phyloP scores from a whole-genome alignment of 2,329 filamentous ascomycete genomes.

The Cytospora piceae region DNA sequence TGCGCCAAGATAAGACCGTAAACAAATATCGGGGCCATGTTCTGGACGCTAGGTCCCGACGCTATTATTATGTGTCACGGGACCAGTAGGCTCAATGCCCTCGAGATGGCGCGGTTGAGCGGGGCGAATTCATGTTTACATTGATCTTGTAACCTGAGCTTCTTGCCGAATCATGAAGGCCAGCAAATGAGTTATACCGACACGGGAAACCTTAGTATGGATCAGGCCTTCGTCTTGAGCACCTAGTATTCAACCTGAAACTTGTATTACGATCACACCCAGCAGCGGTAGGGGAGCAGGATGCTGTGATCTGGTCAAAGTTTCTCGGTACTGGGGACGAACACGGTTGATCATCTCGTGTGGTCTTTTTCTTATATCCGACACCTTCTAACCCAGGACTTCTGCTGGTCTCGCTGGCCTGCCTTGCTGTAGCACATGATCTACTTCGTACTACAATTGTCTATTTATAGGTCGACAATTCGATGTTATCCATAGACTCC shows the following conservation, averaged over 20 bases:
- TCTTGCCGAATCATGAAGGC: neutral
- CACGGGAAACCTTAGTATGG: neutral
- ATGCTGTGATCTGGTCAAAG: no score
- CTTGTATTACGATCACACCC: no score
- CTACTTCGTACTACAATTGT: neutral
- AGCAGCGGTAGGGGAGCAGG: no score
- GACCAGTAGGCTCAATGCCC: neutral
- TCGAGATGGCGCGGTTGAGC: neutral
- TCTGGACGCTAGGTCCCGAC: neutral
- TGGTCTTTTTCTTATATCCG: no score
- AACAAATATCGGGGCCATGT: neutral
- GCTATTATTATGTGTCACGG: neutral
- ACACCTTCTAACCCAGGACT: no score
- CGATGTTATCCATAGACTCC: neutral
- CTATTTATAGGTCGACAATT: neutral
- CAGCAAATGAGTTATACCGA: neutral
- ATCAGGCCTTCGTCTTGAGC: neutral
- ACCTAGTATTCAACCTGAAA: no score
- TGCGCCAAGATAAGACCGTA: neutral
- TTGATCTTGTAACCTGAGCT: neutral
- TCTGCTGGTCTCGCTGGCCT: neutral
- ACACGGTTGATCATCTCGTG: no score
- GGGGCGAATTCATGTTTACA: neutral
- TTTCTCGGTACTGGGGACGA: no score
- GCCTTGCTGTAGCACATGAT: no score